Evolutionary conservation across 371 early-diverging fungal genomes (phyloP), one percentile per base, ranked within the genome.

Genomic region (Mucor lusitanicus): DNA sequence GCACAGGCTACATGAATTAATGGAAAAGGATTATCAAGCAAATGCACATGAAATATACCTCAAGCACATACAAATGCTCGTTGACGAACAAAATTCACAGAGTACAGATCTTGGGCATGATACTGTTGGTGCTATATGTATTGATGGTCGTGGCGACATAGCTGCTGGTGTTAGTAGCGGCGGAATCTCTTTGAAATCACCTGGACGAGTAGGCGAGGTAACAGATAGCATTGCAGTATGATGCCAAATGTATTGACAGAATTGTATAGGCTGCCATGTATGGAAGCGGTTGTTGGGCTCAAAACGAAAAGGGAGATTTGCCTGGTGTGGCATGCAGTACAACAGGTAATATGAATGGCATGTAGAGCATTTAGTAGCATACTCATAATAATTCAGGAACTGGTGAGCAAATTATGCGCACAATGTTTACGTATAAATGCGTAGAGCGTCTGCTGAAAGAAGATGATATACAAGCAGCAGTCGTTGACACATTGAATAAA

Each of bases 171-270:
- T 95, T 1, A 92, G 93, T 66, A 92, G 92, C 55, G 97, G 97
- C 15, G 97, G 97, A 0, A 93, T 95, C 48, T 88, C 93, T 3
- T 80, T 95, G 30, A 94, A 95, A 73, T 77, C 72, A 6, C 89
- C 93, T 2, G 97, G 97, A 3, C 79, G 97, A 7, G 83, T 96
- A 6, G 95, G 96, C 12, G 95, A 95, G 86, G 95, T 87, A 72
- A 61, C 8, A 44, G 7, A 19, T n/a, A 6, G n/a, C 17, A 44
- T 6, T 44, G n/a, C 6, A 44, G 6, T 7, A 17, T 4, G 6
- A 6, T 44, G 19, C 6, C 7, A 7, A 44, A 7, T 44, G 17
- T 8, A 6, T 6, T 44, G 17, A 44, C 1, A 1, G n/a, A 21
- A 19, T 5, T 39, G 25, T 12, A 27, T 72, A 88, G 90, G 91